Evolutionary conservation across 148 eudicot genomes (phyloP).

Genomic region (Diospyros kaki): DNA sequence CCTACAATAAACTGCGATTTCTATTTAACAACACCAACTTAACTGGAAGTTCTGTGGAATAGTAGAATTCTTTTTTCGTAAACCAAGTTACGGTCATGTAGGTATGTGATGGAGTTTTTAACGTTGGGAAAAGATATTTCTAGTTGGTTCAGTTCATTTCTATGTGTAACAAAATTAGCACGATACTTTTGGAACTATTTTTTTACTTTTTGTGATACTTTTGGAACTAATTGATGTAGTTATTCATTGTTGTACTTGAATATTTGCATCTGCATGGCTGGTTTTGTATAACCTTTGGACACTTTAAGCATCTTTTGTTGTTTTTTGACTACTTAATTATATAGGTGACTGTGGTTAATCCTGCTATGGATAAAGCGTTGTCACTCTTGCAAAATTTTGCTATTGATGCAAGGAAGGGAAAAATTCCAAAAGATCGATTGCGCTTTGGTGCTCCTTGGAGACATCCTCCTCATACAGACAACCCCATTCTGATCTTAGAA

Average conservation of each 20-base stretch:
- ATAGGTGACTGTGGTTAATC: constrained; percentile 88
- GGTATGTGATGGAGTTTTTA: not conserved
- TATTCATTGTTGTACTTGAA: not conserved
- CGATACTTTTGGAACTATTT: no score
- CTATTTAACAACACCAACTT: not conserved
- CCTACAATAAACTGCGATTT: not conserved
- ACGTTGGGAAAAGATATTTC: not conserved
- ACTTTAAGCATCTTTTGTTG: not conserved
- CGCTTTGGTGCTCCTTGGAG: constrained; percentile 99
- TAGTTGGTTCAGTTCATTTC: not conserved
- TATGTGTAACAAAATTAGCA: not conserved
- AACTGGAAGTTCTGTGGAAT: not conserved
- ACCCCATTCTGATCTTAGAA: constrained; percentile 27
- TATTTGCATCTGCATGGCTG: not conserved
- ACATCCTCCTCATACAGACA: constrained; percentile 71
- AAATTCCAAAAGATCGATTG: constrained; percentile 62
- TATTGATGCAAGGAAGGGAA: constrained; percentile 62
- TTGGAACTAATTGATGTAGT: not conserved
- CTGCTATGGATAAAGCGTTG: constrained; percentile 91
- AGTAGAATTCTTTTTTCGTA: not conserved
- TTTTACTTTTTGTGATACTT: no score
- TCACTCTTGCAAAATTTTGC: constrained; percentile 74
- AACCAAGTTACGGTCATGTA: not conserved
- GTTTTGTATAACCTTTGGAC: constrained; percentile 1
- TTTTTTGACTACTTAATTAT: constrained; percentile 13